A percentile compares a stretch with the other conserved stretches of the same genome.
Evolutionary conservation across 441 rosid species (phyloP).

Genomic region (Omphalea diandra): DNA sequence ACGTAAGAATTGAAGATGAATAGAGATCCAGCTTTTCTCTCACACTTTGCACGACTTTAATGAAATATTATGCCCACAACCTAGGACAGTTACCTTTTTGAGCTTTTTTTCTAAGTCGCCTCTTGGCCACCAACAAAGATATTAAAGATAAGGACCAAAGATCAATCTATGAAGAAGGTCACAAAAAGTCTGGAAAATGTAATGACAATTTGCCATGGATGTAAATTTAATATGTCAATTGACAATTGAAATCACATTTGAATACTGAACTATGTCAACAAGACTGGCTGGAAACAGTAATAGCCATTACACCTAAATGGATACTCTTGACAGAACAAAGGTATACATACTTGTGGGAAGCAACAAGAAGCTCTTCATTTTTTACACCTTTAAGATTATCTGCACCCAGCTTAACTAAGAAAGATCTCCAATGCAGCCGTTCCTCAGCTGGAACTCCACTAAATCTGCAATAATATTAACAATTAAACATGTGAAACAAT

Average conservation of each 20-base stretch:
- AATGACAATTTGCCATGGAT: not conserved
- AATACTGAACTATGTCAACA: not conserved
- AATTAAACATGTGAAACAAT: not conserved
- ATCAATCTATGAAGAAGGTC: not conserved
- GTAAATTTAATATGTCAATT: not conserved
- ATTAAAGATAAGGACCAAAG: not conserved
- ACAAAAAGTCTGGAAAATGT: not conserved
- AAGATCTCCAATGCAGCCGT: conserved; percentile 85
- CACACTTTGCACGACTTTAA: not conserved
- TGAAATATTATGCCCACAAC: not conserved
- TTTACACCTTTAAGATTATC: conserved; percentile 90
- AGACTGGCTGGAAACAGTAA: not conserved
- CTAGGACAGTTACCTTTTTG: not conserved
- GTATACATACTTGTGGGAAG: conserved; percentile 79
- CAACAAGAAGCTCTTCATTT: conserved; percentile 93
- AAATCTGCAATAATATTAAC: conserved; percentile 48
- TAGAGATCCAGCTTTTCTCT: not conserved
- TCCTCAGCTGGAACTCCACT: conserved; percentile 97
- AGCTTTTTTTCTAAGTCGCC: not conserved
- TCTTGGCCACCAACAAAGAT: not conserved
- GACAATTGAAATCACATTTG: not conserved
- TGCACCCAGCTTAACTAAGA: conserved; percentile 88
- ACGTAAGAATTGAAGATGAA: not conserved
- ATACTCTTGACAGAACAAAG: conserved; percentile 6
- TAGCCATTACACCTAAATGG: not conserved